A percentile compares a stretch with the other conserved stretches of the same genome.
These are phyloP conservation scores for Yamadazyma epiphylla DNA, from an alignment of 1,139 yeast species.

Conservation along the genomic window DNA sequence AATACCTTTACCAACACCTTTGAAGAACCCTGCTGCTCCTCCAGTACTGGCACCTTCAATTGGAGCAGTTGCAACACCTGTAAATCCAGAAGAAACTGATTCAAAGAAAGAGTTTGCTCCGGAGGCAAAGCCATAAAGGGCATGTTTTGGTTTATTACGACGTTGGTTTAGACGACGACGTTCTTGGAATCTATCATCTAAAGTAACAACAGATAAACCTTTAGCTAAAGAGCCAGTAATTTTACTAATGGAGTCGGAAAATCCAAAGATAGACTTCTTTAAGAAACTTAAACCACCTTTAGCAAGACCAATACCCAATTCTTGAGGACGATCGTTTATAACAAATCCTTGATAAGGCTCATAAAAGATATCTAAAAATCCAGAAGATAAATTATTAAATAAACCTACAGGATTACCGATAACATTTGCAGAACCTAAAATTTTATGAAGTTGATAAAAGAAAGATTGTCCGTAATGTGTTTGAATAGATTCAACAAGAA, in stretches of 20 bases:
- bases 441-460: conserved; percentile 86
- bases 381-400: conserved; percentile 88
- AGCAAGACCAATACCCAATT: conserved; percentile 90
- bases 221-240: conserved; percentile 93
- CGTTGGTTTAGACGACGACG: conserved; percentile 69
- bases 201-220: conserved; percentile 86
- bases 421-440: conserved; percentile 93
- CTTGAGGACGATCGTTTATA: conserved; percentile 93
- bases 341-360: conserved; percentile 97
- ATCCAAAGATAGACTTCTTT: conserved; percentile 91
- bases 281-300: conserved; percentile 93
- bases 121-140: conserved; percentile 77
- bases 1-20: conserved; percentile 91
- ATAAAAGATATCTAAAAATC: conserved; percentile 92
- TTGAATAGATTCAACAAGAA: conserved; percentile 64
- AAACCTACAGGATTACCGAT: conserved; percentile 96
- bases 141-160: conserved; percentile 80
- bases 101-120: conserved; percentile 91
- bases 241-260: conserved; percentile 89
- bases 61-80: conserved; percentile 90
- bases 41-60: conserved; percentile 80
- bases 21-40: conserved; percentile 77
- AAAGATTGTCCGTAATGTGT: conserved; percentile 93
- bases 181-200: conserved; percentile 83
- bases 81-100: conserved; percentile 80